Evolutionary conservation across 2,329 filamentous ascomycete species (phyloP).

Genomic region (Fusarium beomiforme): DNA sequence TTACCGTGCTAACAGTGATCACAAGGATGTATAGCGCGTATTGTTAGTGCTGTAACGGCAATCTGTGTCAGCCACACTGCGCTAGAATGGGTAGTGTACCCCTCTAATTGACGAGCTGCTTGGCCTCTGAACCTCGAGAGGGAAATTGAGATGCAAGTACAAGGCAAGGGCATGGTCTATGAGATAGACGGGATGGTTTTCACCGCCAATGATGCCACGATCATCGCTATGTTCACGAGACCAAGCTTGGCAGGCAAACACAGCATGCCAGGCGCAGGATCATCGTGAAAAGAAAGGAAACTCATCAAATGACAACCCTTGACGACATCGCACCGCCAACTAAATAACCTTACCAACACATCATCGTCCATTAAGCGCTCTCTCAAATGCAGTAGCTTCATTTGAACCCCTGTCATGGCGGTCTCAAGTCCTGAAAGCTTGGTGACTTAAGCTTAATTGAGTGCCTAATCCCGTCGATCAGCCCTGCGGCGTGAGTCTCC

Average conservation of each 20-base stretch:
- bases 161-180: background rate
- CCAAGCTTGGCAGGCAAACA: background rate
- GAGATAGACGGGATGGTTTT: background rate
- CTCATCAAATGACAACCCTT: background rate
- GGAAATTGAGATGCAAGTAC: too few species aligned
- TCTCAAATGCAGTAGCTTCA: constrained; percentile 4
- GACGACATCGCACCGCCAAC: constrained; percentile 2
- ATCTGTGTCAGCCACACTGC: constrained; percentile 13
- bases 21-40: too few species aligned
- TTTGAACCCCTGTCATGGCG: constrained; percentile 12
- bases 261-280: background rate
- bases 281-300: background rate
- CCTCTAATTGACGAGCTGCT: constrained; percentile 17
- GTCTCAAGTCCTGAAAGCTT: constrained; percentile 7
- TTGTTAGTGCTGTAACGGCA: background rate
- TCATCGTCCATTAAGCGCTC: background rate
- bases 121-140: background rate
- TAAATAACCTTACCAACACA: background rate
- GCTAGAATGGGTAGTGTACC: constrained; percentile 9
- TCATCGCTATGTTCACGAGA: background rate
- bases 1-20: background rate
- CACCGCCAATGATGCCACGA: background rate
- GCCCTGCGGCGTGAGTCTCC: background rate
- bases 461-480: constrained; percentile 3
- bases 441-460: constrained; percentile 20